A percentile compares a stretch with the other conserved stretches of the same genome.
phyloP scores from a whole-genome alignment of 805 yeast species.

The Ogataea parapolymorpha region DNA sequence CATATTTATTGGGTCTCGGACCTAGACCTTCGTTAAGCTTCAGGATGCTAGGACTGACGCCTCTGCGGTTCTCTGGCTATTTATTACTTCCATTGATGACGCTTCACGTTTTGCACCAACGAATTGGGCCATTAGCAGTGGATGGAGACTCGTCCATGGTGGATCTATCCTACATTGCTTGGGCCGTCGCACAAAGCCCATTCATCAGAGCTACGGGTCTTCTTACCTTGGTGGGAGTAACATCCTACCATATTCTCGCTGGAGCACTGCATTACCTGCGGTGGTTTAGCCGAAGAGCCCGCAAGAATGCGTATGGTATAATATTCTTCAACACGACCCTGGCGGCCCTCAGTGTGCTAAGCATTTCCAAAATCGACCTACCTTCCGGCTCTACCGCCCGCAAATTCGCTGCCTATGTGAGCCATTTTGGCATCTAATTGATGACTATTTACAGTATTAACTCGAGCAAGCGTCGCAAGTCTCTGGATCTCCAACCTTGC shows the following conservation, averaged over 20 bases:
- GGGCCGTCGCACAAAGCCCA: constrained; percentile 26
- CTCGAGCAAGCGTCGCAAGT: constrained; percentile 43
- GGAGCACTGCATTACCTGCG: constrained; percentile 50
- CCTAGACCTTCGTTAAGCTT: constrained; percentile 44
- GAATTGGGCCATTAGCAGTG: constrained; percentile 47
- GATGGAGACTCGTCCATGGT: constrained; percentile 66
- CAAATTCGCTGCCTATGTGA: constrained; percentile 20
- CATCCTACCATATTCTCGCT: constrained; percentile 51
- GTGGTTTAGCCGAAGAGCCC: constrained; percentile 37
- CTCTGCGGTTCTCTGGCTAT: constrained; percentile 60
- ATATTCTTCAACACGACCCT: constrained; percentile 37
- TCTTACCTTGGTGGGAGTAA: constrained; percentile 35
- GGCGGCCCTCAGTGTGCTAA: constrained; percentile 37
- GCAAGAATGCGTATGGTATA: constrained; percentile 42
- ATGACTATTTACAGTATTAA: constrained; percentile 15
- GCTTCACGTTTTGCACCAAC: constrained; percentile 46
- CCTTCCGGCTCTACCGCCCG: constrained; percentile 23
- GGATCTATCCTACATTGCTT: constrained; percentile 49
- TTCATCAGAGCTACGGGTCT: constrained; percentile 23
- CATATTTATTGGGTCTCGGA: constrained; percentile 54
- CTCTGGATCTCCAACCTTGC: constrained; percentile 25
- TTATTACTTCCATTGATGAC: constrained; percentile 41
- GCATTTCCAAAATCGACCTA: constrained; percentile 20
- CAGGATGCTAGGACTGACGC: constrained; percentile 47
- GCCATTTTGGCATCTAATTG: background rate